Evolutionary conservation across 148 eudicot species (phyloP).

Genomic region (Arbutus unedo): DNA sequence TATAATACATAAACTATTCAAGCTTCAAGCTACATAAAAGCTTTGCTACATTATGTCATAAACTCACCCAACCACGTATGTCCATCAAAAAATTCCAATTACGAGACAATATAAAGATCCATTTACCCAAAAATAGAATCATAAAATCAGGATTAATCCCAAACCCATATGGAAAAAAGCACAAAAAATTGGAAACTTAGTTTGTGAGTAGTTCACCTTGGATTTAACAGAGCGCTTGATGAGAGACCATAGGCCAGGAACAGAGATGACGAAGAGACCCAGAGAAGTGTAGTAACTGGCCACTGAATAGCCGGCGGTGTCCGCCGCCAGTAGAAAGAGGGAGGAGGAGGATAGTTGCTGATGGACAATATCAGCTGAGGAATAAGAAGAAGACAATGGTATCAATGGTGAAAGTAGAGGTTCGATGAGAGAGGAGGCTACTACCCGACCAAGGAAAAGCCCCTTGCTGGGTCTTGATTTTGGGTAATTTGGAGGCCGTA

Average conservation of each 20-base stretch:
- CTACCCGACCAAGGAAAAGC: neutral
- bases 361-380: neutral
- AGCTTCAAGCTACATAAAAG: too few species aligned
- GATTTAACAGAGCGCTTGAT: conserved; percentile 98
- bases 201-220: conserved; percentile 43
- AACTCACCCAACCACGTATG: neutral
- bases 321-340: conserved; percentile 38
- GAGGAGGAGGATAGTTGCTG: conserved; percentile 16
- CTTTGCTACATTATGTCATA: too few species aligned
- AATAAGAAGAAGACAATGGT: neutral
- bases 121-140: neutral
- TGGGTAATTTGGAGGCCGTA: neutral
- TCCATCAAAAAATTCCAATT: neutral
- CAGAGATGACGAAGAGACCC: conserved; percentile 91
- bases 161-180: neutral
- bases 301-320: conserved; percentile 50
- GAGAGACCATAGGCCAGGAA: conserved; percentile 98
- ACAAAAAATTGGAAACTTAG: neutral
- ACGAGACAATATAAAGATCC: neutral
- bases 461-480: neutral
- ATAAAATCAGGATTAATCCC: neutral
- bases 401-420: neutral
- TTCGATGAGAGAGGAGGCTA: conserved; percentile 28
- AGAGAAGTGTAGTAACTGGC: conserved; percentile 97
- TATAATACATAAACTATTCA: too few species aligned